These are phyloP conservation scores for Acacia confusa DNA, from an alignment of 306 rosid genomes.

Conservation along the genomic window DNA sequence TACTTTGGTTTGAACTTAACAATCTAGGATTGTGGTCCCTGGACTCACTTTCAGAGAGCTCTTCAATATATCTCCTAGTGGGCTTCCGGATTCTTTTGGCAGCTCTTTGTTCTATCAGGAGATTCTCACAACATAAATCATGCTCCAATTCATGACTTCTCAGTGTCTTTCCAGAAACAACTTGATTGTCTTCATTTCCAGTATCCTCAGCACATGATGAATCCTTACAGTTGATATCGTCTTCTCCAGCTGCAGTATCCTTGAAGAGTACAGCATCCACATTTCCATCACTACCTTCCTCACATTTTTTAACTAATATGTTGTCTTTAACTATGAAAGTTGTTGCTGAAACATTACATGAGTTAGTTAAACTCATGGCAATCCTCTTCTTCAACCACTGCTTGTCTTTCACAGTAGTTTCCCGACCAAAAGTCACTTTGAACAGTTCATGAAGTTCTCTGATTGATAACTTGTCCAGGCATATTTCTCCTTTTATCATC, in stretches of 20 bases:
- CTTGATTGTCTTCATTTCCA: constrained; percentile 49
- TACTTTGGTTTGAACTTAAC: constrained; percentile 41
- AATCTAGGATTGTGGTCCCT: constrained; percentile 57
- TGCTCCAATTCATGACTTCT: constrained; percentile 45
- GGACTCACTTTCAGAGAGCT: constrained; percentile 79
- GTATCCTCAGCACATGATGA: constrained; percentile 43
- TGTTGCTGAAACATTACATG: constrained; percentile 76
- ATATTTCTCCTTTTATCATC: constrained; percentile 66
- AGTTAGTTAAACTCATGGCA: constrained; percentile 88
- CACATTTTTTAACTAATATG: constrained; percentile 51
- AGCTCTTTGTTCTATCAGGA: constrained; percentile 53
- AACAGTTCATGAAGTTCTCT: constrained; percentile 91
- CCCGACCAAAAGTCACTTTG: constrained; percentile 87
- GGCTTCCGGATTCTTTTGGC: constrained; percentile 91
- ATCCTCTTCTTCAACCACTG: constrained; percentile 94
- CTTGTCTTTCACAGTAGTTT: constrained; percentile 93
- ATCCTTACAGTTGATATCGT: constrained; percentile 39
- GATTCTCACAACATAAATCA: constrained; percentile 55
- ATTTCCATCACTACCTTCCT: constrained; percentile 47
- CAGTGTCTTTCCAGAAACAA: constrained; percentile 45
- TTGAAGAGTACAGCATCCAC: constrained; percentile 36
- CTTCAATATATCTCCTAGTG: constrained; percentile 96
- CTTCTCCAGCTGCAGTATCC: constrained; percentile 37
- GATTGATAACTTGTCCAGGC: constrained; percentile 83
- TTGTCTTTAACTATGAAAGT: constrained; percentile 66